Conservation (phyloP, 306 rosid species). For the Ziziphus jujuba region DNA sequence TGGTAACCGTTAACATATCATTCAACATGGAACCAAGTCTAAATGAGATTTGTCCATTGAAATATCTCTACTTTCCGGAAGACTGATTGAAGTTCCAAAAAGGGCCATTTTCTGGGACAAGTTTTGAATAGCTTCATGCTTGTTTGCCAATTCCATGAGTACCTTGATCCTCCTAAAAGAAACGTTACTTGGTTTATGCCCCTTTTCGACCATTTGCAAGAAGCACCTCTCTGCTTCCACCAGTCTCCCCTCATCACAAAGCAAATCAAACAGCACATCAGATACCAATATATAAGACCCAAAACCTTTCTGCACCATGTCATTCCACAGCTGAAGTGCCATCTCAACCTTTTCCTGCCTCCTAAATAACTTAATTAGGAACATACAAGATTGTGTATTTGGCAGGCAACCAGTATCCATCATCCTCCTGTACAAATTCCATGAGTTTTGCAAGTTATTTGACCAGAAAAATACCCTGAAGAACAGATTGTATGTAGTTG, state of each 20-base stretch:
- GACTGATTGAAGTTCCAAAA: conserved; percentile 39
- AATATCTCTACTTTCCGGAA: conserved; percentile 27
- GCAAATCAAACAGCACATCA: conserved; percentile 84
- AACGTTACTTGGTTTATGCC: conserved; percentile 76
- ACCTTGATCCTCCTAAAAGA: conserved; percentile 83
- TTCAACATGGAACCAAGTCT: too few relatives aligned
- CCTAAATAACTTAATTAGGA: conserved; percentile 67
- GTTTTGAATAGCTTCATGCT: conserved; percentile 55
- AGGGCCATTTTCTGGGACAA: conserved; percentile 66
- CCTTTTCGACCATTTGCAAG: conserved; percentile 85
- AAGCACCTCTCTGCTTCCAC: conserved; percentile 78
- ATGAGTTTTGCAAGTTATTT: conserved; percentile 63
- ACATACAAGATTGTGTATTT: conserved; percentile 90
- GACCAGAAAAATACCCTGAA: conserved; percentile 79
- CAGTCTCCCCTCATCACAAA: conserved; percentile 79
- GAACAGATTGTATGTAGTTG: conserved; percentile 84
- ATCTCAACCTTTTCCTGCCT: conserved; percentile 75
- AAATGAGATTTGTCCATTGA: conserved; percentile 9
- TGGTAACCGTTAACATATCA: too few relatives aligned
- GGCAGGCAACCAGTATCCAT: conserved; percentile 63
- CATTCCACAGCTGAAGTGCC: conserved; percentile 82
- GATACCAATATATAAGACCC: conserved; percentile 78
- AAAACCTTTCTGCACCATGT: conserved; percentile 86
- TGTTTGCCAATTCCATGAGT: conserved; percentile 83
- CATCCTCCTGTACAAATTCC: conserved; percentile 76